A percentile compares a stretch with the other conserved stretches of the same genome.
Conservation (phyloP, 192 early-diverging fungal species). For the Dissophora globulifera region DNA sequence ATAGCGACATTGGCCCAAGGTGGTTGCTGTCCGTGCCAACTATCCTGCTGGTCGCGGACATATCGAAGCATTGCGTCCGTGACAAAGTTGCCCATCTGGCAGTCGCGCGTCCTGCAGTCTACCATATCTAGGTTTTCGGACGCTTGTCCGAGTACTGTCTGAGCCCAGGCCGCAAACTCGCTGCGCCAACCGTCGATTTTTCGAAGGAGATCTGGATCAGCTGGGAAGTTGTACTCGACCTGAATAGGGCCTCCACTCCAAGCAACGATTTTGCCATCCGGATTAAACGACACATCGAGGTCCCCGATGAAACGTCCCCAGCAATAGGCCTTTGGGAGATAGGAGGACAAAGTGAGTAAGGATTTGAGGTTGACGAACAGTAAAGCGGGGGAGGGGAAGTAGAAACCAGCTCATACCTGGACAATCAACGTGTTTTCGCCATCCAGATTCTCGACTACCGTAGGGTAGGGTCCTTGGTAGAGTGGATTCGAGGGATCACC, state of each 20-base stretch:
- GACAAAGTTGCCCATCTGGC: slow-evolving; percentile 66
- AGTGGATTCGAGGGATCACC: slow-evolving; percentile 29
- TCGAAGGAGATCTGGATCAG: slow-evolving; percentile 50
- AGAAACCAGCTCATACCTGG: no score
- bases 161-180: slow-evolving; percentile 52
- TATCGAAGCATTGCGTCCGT: slow-evolving; percentile 65
- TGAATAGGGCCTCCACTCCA: slow-evolving; percentile 66
- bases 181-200: slow-evolving; percentile 52
- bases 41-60: not conserved
- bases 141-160: slow-evolving; percentile 50
- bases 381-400: no score
- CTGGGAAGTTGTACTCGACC: slow-evolving; percentile 56
- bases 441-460: slow-evolving; percentile 61
- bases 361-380: no score
- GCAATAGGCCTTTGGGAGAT: slow-evolving; percentile 48
- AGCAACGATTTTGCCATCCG: slow-evolving; percentile 57
- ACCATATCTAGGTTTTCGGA: slow-evolving; percentile 47
- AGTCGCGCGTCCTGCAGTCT: slow-evolving; percentile 53
- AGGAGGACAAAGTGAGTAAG: no score
- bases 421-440: slow-evolving; percentile 71
- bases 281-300: slow-evolving; percentile 64
- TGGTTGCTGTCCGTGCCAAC: slow-evolving; percentile 8
- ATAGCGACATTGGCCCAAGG: slow-evolving; percentile 41
- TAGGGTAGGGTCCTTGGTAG: slow-evolving; percentile 67
- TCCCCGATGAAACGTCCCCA: slow-evolving; percentile 66